phyloP scores from a whole-genome alignment of 805 yeast species.

The Dipodascus geniculatus region DNA sequence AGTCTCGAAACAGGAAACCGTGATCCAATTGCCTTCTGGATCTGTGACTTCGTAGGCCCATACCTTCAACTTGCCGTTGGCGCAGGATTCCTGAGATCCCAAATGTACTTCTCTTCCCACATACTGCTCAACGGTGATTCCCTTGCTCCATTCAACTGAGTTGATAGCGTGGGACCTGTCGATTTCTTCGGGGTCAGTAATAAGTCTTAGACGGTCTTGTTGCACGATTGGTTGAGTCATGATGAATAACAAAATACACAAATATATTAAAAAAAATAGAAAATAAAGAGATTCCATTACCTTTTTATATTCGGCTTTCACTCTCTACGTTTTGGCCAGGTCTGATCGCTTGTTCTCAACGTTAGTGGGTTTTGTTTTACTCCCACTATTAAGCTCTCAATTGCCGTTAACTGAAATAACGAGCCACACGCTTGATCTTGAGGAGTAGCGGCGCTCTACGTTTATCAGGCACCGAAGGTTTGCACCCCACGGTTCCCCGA shows the following conservation, averaged over 20 bases:
- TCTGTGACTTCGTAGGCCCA: slow-evolving; percentile 20
- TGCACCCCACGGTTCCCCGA: too few relatives aligned
- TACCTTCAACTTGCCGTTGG: slow-evolving; percentile 14
- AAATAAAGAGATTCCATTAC: neutral
- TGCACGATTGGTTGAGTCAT: neutral
- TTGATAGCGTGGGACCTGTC: slow-evolving; percentile 13
- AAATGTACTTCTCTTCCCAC: slow-evolving; percentile 17
- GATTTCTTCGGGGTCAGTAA: slow-evolving; percentile 10
- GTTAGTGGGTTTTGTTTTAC: neutral
- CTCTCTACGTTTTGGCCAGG: too few relatives aligned
- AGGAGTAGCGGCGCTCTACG: too few relatives aligned
- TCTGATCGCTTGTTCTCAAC: neutral
- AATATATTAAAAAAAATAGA: too few relatives aligned
- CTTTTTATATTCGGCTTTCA: neutral
- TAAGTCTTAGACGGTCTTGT: slow-evolving; percentile 6
- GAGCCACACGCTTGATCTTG: too few relatives aligned
- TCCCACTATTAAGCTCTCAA: neutral
- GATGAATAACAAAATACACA: neutral
- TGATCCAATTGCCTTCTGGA: slow-evolving; percentile 19
- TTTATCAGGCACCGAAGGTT: too few relatives aligned
- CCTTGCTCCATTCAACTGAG: slow-evolving; percentile 19
- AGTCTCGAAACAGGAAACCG: slow-evolving; percentile 36
- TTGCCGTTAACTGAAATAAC: neutral
- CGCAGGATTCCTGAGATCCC: slow-evolving; percentile 7
- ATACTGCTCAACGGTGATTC: slow-evolving; percentile 18